These are phyloP conservation scores for Lactifluus hygrophoroides DNA, from an alignment of 768 basidiomycete species.

Conservation along the genomic window DNA sequence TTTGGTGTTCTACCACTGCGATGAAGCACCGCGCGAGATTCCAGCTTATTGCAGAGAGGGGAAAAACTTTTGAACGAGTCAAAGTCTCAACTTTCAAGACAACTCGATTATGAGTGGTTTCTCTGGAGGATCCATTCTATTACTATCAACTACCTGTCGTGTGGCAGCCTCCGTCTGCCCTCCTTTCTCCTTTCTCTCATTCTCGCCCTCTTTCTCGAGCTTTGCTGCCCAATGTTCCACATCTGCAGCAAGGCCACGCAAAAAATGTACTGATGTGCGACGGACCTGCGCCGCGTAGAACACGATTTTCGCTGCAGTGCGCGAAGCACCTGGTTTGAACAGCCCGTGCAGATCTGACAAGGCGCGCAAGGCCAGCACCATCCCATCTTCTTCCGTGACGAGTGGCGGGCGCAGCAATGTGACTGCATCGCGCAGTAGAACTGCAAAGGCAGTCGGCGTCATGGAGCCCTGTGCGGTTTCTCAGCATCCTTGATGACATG, in stretches of 20 bases:
- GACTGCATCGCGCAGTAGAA: constrained; percentile 50
- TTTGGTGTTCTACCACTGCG: too few species aligned
- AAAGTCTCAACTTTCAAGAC: not conserved
- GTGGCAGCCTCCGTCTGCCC: not conserved
- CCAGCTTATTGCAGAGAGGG: too few species aligned
- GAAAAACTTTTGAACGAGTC: too few species aligned
- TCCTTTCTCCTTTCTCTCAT: not conserved
- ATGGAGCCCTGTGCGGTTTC: constrained; percentile 23
- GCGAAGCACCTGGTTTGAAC: constrained; percentile 28
- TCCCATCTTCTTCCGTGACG: constrained; percentile 28
- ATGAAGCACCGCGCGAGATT: too few species aligned
- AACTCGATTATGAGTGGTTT: not conserved
- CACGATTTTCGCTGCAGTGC: constrained; percentile 49
- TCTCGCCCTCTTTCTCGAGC: not conserved
- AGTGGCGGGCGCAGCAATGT: constrained; percentile 41
- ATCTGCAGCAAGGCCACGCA: not conserved
- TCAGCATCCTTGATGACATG: not conserved
- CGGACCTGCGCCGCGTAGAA: constrained; percentile 60
- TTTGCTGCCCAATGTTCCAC: constrained; percentile 10
- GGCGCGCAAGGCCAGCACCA: constrained; percentile 35
- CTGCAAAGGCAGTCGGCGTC: constrained; percentile 35
- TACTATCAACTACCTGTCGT: not conserved
- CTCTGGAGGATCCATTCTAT: not conserved
- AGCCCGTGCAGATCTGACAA: constrained; percentile 48
- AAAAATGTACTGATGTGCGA: not conserved